A percentile compares a stretch with the other conserved stretches of the same genome.
Conservation (phyloP, 345 rosid genomes). For the Luvunga scandens region DNA sequence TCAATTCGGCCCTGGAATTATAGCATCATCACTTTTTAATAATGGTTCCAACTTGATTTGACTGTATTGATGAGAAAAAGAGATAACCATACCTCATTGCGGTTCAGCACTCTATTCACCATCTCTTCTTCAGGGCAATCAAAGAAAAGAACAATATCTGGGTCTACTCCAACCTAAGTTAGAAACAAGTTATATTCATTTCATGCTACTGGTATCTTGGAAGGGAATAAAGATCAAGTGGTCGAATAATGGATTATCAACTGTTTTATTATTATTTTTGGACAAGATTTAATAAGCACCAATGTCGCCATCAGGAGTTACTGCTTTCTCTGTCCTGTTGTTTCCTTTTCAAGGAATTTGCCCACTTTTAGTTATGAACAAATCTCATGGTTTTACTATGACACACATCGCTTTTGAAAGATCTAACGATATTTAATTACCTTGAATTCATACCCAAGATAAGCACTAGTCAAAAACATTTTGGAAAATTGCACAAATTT, state of each 20-base stretch:
- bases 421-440: constrained; percentile 1
- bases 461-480: background rate
- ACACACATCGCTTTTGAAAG: background rate
- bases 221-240: background rate
- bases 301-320: background rate
- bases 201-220: no score
- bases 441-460: background rate
- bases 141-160: constrained; percentile 62
- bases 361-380: background rate
- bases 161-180: constrained; percentile 54
- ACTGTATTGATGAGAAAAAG: background rate
- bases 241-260: background rate
- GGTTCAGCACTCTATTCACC: constrained; percentile 65
- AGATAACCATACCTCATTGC: constrained; percentile 61
- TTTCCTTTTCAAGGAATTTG: background rate
- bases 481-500: background rate
- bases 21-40: constrained; percentile 7
- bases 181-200: background rate
- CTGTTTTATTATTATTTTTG: background rate
- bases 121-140: constrained; percentile 73
- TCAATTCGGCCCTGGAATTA: constrained; percentile 64
- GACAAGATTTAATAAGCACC: background rate
- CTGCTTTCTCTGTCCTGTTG: background rate
- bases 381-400: background rate
- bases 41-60: background rate